Conservation (phyloP, 2,329 filamentous ascomycete species). For the Dryadomyces quercivorus region DNA sequence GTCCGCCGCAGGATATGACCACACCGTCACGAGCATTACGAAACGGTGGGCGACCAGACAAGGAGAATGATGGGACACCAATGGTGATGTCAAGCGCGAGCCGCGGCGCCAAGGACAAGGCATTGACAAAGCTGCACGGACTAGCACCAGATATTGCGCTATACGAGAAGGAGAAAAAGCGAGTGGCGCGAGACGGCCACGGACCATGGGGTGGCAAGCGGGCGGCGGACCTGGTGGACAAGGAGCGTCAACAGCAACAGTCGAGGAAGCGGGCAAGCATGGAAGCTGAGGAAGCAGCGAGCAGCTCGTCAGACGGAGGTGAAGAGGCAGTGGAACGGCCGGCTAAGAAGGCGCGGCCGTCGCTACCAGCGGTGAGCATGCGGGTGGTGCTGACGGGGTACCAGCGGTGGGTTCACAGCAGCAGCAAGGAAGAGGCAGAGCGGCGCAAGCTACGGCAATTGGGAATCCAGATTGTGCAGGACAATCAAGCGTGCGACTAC, state of each 20-base stretch:
- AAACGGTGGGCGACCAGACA: constrained; percentile 34
- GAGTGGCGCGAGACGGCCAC: constrained; percentile 36
- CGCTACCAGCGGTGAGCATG: constrained; percentile 54
- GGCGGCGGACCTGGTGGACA: constrained; percentile 46
- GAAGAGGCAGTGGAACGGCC: constrained; percentile 27
- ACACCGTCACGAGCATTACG: constrained; percentile 20
- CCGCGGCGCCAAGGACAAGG: constrained; percentile 79
- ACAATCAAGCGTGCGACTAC: constrained; percentile 67
- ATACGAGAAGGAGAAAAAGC: constrained; percentile 89
- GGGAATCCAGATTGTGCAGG: constrained; percentile 68
- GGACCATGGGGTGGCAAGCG: constrained; percentile 51
- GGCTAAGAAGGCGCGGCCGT: constrained; percentile 49
- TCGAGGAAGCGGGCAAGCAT: constrained; percentile 10
- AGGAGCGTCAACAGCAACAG: constrained; percentile 37
- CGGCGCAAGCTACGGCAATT: constrained; percentile 78
- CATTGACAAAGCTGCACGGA: constrained; percentile 62
- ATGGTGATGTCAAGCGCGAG: constrained; percentile 54
- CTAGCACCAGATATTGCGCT: constrained; percentile 75
- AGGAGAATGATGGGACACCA: constrained; percentile 70
- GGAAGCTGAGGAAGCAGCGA: constrained; percentile 24
- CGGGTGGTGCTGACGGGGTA: constrained; percentile 77
- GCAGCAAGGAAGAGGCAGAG: constrained; percentile 65
- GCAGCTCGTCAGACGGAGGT: constrained; percentile 27
- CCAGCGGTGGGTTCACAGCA: constrained; percentile 64
- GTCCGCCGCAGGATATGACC: constrained; percentile 14